These are phyloP conservation scores for Hymenoscyphus albidus DNA, from an alignment of 2,329 filamentous ascomycete species.

Conservation along the genomic window DNA sequence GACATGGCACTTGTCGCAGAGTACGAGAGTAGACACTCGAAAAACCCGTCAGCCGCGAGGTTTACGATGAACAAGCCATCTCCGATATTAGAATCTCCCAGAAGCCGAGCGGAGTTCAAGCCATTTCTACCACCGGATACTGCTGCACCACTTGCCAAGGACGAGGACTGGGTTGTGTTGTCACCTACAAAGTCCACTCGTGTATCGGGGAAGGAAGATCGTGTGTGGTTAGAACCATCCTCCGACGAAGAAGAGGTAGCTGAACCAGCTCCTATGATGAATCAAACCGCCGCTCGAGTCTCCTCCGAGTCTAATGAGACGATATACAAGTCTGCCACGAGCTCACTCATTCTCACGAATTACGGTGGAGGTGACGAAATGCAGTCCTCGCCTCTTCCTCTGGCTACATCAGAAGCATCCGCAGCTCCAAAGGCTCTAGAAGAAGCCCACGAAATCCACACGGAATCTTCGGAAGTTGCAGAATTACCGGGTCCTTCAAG, in stretches of 20 bases:
- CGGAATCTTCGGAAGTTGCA: too few species aligned
- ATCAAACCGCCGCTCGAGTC: conserved; percentile 34
- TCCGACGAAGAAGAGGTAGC: conserved; percentile 33
- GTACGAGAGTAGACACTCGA: conserved; percentile 31
- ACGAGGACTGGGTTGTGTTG: conserved; percentile 34
- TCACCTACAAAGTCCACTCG: conserved; percentile 25
- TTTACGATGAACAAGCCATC: conserved; percentile 12
- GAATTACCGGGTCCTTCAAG: conserved; percentile 9
- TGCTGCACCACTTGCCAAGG: conserved; percentile 18
- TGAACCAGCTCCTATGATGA: conserved; percentile 17
- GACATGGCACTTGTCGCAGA: conserved; percentile 32
- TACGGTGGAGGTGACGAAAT: conserved; percentile 42
- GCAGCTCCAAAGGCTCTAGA: conserved; percentile 11
- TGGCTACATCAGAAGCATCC: conserved; percentile 34
- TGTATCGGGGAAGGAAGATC: conserved; percentile 24
- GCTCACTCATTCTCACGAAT: conserved; percentile 47
- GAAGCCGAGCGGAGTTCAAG: conserved; percentile 19
- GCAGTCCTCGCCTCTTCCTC: conserved; percentile 11
- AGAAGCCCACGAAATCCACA: too few species aligned
- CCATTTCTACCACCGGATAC: conserved; percentile 11
- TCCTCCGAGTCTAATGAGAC: conserved; percentile 43
- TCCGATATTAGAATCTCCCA: conserved; percentile 21
- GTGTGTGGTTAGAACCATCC: conserved; percentile 33
- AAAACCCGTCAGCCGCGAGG: conserved; percentile 18
- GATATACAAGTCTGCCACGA: conserved; percentile 45